Evolutionary conservation across 75 land plant genomes (phyloP).

Genomic region (Pinus albicaulis): DNA sequence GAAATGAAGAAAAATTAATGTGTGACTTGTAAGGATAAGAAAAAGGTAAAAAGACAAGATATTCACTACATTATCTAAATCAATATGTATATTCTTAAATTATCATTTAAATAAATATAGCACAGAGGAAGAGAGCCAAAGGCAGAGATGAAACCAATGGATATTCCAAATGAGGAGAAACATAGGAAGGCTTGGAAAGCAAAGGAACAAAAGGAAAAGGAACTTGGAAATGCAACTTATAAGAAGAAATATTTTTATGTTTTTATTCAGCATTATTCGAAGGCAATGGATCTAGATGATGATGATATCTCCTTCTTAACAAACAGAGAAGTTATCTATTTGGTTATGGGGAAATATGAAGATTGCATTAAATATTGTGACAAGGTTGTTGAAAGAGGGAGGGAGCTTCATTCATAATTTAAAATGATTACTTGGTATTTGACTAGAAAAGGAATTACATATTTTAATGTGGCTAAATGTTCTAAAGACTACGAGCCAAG

Average conservation of each 20-base stretch:
- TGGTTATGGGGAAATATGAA: constrained; percentile 93
- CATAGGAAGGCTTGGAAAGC: constrained; percentile 89
- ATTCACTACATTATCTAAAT: too few relatives aligned
- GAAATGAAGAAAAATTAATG: too few relatives aligned
- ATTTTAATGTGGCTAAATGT: too few relatives aligned
- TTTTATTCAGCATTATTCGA: constrained; percentile 72
- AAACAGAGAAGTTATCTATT: constrained; percentile 88
- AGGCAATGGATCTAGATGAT: constrained; percentile 80
- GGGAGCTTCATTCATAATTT: constrained; percentile 81
- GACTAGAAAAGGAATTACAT: too few relatives aligned
- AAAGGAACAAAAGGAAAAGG: constrained; percentile 86
- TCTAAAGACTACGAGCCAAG: too few relatives aligned
- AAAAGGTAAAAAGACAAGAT: too few relatives aligned
- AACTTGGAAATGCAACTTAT: constrained; percentile 89
- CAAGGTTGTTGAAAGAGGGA: constrained; percentile 88
- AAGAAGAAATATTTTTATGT: constrained; percentile 91
- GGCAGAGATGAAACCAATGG: constrained; percentile 80
- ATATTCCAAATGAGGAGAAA: constrained; percentile 60
- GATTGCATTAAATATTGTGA: constrained; percentile 92
- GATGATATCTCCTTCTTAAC: constrained; percentile 95
- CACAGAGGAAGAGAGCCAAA: constrained; percentile 21
- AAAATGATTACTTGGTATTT: constrained; percentile 88
- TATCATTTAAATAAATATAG: too few relatives aligned
- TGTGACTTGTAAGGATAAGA: too few relatives aligned
- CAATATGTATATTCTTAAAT: too few relatives aligned